Conservation (phyloP, 352 stramenopile genomes). For the Phytophthora cryptogea region DNA sequence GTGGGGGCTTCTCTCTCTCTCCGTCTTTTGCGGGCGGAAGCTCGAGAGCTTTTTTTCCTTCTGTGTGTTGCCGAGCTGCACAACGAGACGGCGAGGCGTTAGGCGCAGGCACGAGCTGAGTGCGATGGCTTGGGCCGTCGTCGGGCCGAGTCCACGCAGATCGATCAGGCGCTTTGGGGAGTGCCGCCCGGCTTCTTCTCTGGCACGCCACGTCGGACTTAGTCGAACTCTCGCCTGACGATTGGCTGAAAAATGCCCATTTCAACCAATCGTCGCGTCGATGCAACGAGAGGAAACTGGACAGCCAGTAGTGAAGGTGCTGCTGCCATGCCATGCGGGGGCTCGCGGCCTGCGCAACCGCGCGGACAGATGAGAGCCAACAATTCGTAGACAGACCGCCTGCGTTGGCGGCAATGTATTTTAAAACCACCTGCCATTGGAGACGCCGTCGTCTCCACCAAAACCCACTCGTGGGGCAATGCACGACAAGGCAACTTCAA, state of each 20-base stretch:
- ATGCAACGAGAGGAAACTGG: background rate
- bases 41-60: slow-evolving; percentile 19
- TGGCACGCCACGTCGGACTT: slow-evolving; percentile 19
- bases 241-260: slow-evolving; percentile 26
- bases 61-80: slow-evolving; percentile 14
- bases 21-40: slow-evolving; percentile 1
- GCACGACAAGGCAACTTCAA: slow-evolving; percentile 22
- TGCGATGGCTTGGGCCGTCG: slow-evolving; percentile 20
- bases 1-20: background rate
- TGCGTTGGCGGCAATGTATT: background rate
- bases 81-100: slow-evolving; percentile 17
- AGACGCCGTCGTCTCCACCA: slow-evolving; percentile 1
- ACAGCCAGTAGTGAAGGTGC: background rate
- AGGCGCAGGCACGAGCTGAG: slow-evolving; percentile 18
- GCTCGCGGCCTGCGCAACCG: no score
- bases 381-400: background rate
- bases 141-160: slow-evolving; percentile 7
- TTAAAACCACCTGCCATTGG: background rate
- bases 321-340: background rate
- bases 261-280: background rate
- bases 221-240: background rate
- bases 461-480: slow-evolving; percentile 4
- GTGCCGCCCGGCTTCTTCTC: slow-evolving; percentile 14
- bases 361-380: no score
- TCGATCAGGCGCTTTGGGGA: slow-evolving; percentile 15